Evolutionary conservation across 1,139 yeast genomes (phyloP).

Genomic region (Lodderomyces pseudojiufengensis): DNA sequence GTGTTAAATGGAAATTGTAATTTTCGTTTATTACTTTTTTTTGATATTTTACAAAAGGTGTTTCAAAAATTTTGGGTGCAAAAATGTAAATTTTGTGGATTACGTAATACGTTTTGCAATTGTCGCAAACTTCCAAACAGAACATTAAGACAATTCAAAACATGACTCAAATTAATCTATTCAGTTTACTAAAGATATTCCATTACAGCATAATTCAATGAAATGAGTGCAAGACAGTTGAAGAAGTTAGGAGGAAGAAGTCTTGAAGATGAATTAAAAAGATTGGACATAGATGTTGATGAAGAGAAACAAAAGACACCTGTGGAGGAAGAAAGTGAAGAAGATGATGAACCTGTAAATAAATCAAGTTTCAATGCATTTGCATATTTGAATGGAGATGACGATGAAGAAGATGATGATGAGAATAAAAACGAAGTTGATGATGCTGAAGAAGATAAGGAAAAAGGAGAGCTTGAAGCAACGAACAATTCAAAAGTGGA

Average conservation of each 20-base stretch:
- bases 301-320: neutral
- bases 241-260: conserved; percentile 38
- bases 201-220: too few species aligned
- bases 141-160: too few species aligned
- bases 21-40: too few species aligned
- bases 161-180: too few species aligned
- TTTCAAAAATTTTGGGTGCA: too few species aligned
- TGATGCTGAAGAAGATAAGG: conserved; percentile 15
- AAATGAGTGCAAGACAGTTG: conserved; percentile 73
- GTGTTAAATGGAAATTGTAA: too few species aligned
- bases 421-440: conserved; percentile 31
- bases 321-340: conserved; percentile 14
- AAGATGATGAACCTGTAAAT: conserved; percentile 12
- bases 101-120: too few species aligned
- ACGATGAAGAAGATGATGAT: conserved; percentile 30
- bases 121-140: too few species aligned
- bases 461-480: neutral
- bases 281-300: conserved; percentile 1
- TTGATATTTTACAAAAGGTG: too few species aligned
- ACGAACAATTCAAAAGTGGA: neutral
- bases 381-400: conserved; percentile 46
- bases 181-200: too few species aligned
- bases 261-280: conserved; percentile 7
- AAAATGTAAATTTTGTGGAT: too few species aligned
- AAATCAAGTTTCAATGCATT: conserved; percentile 46